phyloP scores from a whole-genome alignment of 2,329 filamentous ascomycete species.

The Colletotrichum coccodes region DNA sequence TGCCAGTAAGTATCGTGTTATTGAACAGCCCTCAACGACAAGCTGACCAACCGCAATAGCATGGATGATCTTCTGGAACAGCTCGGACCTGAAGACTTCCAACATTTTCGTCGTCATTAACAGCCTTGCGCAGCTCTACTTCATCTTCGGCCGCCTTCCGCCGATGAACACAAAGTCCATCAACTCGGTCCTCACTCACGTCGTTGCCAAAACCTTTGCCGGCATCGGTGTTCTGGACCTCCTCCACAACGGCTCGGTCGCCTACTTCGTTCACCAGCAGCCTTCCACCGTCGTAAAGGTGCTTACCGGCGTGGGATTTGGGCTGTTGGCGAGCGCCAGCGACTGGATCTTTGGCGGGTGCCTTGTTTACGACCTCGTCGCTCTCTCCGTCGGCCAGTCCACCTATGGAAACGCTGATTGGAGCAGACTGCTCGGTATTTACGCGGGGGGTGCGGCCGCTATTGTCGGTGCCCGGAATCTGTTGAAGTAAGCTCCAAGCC shows the following conservation, averaged over 20 bases:
- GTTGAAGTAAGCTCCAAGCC: slow-evolving; percentile 51
- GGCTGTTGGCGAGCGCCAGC: slow-evolving; percentile 55
- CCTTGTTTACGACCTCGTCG: slow-evolving; percentile 67
- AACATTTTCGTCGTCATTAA: slow-evolving; percentile 68
- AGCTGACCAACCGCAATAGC: slow-evolving; percentile 39
- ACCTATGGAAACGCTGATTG: slow-evolving; percentile 53
- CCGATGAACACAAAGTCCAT: slow-evolving; percentile 60
- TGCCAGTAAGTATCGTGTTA: slow-evolving; percentile 53
- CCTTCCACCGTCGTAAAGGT: slow-evolving; percentile 59
- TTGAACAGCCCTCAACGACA: fast-evolving
- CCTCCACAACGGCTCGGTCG: slow-evolving; percentile 66
- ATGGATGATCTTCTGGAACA: slow-evolving; percentile 73
- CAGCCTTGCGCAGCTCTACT: slow-evolving; percentile 63
- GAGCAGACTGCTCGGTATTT: slow-evolving; percentile 61
- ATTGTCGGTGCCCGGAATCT: slow-evolving; percentile 64
- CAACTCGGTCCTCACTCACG: slow-evolving; percentile 64
- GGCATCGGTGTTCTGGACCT: slow-evolving; percentile 70
- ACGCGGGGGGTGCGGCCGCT: slow-evolving; percentile 60
- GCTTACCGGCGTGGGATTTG: slow-evolving; percentile 64
- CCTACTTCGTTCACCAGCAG: slow-evolving; percentile 60
- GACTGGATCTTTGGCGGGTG: slow-evolving; percentile 71
- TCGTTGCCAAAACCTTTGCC: slow-evolving; percentile 68
- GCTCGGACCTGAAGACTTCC: slow-evolving; percentile 56
- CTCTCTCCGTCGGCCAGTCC: slow-evolving; percentile 62
- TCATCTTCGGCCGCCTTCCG: slow-evolving; percentile 58